Evolutionary conservation across 1,284 basidiomycete genomes (phyloP).

Genomic region (Pholiota adiposa): DNA sequence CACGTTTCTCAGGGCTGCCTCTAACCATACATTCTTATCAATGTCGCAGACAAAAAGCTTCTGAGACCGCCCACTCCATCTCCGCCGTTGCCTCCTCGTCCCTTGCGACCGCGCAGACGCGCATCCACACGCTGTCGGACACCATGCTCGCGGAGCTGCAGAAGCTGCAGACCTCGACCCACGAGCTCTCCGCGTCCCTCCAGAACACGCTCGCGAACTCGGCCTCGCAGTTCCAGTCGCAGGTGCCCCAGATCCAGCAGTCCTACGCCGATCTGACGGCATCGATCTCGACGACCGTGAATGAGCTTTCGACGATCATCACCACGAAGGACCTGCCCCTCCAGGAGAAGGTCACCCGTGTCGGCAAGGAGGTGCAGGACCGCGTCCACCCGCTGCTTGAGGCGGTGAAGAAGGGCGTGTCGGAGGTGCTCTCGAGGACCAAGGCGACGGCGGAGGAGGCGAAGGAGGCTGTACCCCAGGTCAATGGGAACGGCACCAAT

Average conservation of each 20-base stretch:
- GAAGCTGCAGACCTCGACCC: constrained; percentile 63
- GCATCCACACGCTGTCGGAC: constrained; percentile 61
- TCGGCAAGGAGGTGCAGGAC: constrained; percentile 61
- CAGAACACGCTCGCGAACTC: constrained; percentile 46
- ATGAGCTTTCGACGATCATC: constrained; percentile 56
- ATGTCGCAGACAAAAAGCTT: constrained; percentile 63
- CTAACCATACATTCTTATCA: constrained; percentile 9
- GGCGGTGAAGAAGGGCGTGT: constrained; percentile 34
- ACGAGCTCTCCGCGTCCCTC: constrained; percentile 57
- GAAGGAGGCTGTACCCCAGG: background rate
- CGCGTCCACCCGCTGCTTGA: constrained; percentile 64
- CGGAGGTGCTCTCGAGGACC: constrained; percentile 35
- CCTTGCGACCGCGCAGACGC: constrained; percentile 50
- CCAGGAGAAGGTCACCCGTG: constrained; percentile 59
- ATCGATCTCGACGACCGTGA: constrained; percentile 50
- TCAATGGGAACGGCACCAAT: background rate
- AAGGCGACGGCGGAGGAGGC: background rate
- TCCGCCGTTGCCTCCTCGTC: constrained; percentile 60
- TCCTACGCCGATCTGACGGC: constrained; percentile 41
- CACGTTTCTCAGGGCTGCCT: constrained; percentile 5
- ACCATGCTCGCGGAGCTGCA: constrained; percentile 67
- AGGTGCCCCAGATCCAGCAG: constrained; percentile 43
- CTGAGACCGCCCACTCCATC: constrained; percentile 67
- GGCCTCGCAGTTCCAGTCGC: constrained; percentile 37
- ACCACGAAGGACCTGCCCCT: constrained; percentile 57